Evolutionary conservation across 768 basidiomycete genomes (phyloP).

Genomic region (Kwoniella dendrophila): DNA sequence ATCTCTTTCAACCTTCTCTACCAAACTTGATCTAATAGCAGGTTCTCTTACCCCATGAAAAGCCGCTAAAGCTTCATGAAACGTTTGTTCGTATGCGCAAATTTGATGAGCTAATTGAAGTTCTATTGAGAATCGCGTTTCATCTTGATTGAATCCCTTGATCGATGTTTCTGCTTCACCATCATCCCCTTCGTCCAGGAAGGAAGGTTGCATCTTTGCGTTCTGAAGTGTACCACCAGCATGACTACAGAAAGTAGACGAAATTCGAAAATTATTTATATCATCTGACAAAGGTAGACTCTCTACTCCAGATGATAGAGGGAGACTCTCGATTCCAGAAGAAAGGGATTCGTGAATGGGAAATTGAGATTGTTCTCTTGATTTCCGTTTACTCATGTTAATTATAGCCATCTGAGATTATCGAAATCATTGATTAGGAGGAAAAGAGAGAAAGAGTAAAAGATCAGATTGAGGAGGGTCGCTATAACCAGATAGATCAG

Average conservation of each 20-base stretch:
- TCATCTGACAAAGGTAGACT: not conserved
- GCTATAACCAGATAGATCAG: too few relatives aligned
- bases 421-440: not conserved
- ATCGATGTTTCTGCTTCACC: not conserved
- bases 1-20: not conserved
- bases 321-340: constrained; percentile 5
- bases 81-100: constrained; percentile 2
- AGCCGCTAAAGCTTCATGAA: not conserved
- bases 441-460: too few relatives aligned
- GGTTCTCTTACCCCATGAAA: not conserved
- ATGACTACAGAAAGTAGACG: not conserved
- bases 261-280: not conserved
- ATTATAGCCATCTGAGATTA: not conserved
- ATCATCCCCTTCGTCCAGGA: not conserved
- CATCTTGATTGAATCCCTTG: not conserved
- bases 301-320: not conserved
- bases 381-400: not conserved
- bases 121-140: not conserved
- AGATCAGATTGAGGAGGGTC: too few relatives aligned
- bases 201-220: not conserved
- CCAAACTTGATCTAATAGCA: not conserved
- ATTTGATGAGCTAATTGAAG: not conserved
- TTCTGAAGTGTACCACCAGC: not conserved
- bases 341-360: not conserved
- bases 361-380: not conserved